Percentiles rank a stretch among this genome's conserved stretches.
These are phyloP conservation scores for Bonia amplexicaulis DNA, from an alignment of 176 grass and related monocot species.

Conservation along the genomic window DNA sequence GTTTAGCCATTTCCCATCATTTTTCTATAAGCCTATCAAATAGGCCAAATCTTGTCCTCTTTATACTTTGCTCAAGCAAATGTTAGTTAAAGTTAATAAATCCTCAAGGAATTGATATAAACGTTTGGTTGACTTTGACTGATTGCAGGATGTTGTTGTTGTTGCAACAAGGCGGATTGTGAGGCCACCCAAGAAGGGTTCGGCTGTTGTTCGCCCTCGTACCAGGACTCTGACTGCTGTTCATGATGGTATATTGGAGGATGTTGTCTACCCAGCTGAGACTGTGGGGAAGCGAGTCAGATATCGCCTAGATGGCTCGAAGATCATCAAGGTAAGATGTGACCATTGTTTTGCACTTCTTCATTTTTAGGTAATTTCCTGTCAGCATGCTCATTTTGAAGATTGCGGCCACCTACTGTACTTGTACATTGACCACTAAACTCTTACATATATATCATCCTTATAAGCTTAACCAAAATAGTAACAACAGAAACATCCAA, in stretches of 20 bases:
- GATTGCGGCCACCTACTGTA: fast-evolving
- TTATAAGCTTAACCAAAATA: background rate
- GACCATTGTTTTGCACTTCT: background rate
- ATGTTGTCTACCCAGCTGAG: background rate
- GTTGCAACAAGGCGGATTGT: constrained; percentile 66
- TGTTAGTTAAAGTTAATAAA: background rate
- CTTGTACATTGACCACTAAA: background rate
- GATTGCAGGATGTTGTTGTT: constrained; percentile 55
- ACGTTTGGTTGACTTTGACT: background rate
- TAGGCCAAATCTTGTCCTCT: background rate
- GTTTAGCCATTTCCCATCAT: background rate
- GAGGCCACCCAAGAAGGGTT: constrained; percentile 79
- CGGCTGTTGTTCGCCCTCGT: constrained; percentile 59
- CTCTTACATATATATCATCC: background rate
- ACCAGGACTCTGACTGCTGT: constrained; percentile 64
- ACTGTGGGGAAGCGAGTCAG: constrained; percentile 23
- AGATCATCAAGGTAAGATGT: constrained; percentile 19
- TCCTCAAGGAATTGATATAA: background rate
- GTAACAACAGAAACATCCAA: background rate
- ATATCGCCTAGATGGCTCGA: constrained; percentile 61
- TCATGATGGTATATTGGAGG: constrained; percentile 66
- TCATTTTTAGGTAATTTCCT: background rate
- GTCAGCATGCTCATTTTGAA: background rate
- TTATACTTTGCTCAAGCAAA: background rate
- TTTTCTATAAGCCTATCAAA: background rate